Evolutionary conservation across 2,329 filamentous ascomycete genomes (phyloP).

Genomic region (Emergomyces pasteurianus): DNA sequence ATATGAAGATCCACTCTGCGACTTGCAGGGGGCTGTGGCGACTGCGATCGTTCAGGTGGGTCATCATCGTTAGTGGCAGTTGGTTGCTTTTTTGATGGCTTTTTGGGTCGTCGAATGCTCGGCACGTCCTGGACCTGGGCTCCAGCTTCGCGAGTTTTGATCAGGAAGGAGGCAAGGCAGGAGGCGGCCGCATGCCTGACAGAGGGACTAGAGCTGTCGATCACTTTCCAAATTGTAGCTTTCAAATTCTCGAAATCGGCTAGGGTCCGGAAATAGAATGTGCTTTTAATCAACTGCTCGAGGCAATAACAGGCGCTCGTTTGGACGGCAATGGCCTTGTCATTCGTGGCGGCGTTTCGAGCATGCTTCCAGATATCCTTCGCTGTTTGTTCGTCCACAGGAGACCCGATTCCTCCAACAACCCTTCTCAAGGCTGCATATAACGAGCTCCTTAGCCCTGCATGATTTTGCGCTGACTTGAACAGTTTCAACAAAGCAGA

Average conservation of each 20-base stretch:
- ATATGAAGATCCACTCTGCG: conserved; percentile 56
- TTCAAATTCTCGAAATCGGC: conserved; percentile 86
- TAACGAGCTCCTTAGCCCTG: conserved; percentile 67
- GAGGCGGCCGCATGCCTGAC: conserved; percentile 80
- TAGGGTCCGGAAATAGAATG: conserved; percentile 73
- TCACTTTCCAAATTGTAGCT: conserved; percentile 68
- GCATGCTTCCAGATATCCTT: conserved; percentile 90
- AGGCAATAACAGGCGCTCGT: conserved; percentile 68
- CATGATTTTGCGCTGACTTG: conserved; percentile 67
- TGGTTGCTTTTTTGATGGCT: conserved; percentile 52
- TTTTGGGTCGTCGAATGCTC: conserved; percentile 58
- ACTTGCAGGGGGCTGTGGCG: conserved; percentile 37
- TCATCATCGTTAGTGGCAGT: conserved; percentile 64
- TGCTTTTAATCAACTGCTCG: conserved; percentile 58
- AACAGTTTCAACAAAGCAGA: conserved; percentile 63
- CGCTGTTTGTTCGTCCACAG: conserved; percentile 73
- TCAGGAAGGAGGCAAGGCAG: conserved; percentile 69
- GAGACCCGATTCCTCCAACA: conserved; percentile 58
- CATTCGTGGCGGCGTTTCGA: conserved; percentile 59
- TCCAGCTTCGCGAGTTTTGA: conserved; percentile 64
- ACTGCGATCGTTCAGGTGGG: conserved; percentile 58
- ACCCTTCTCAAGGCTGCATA: conserved; percentile 68
- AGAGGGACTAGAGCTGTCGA: conserved; percentile 62
- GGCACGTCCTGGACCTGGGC: conserved; percentile 41
- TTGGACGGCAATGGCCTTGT: conserved; percentile 75